These are phyloP conservation scores for Solanum raphanifolium DNA, from an alignment of 257 asterid species.

Conservation along the genomic window DNA sequence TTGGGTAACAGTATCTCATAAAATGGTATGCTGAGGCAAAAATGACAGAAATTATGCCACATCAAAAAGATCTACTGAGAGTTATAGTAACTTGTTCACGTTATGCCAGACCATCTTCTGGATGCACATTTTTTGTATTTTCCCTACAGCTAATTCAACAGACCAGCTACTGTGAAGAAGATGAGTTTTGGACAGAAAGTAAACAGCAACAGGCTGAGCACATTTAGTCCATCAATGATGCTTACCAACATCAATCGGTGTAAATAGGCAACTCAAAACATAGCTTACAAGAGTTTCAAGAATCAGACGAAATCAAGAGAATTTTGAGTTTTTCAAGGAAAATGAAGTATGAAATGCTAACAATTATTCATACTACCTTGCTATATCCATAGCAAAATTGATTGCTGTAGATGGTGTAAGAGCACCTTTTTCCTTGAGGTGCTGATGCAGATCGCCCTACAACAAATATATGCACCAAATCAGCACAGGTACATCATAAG, in stretches of 20 bases:
- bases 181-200: neutral
- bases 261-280: neutral
- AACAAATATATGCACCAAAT: slow-evolving; percentile 3
- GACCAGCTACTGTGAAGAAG: neutral
- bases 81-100: neutral
- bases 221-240: neutral
- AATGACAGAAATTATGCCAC: neutral
- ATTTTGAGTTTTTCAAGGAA: neutral
- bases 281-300: neutral
- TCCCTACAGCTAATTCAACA: neutral
- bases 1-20: neutral
- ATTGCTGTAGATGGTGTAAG: slow-evolving; percentile 70
- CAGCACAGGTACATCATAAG: neutral
- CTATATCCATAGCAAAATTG: slow-evolving; percentile 90
- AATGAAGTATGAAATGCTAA: neutral
- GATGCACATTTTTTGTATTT: neutral
- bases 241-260: neutral
- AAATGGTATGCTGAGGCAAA: neutral
- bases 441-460: slow-evolving; percentile 96
- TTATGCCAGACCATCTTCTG: neutral
- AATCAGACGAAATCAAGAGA: neutral
- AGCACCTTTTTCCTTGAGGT: slow-evolving; percentile 85
- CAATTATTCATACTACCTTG: slow-evolving; percentile 39
- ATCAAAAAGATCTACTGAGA: neutral
- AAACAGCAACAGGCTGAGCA: neutral